A percentile compares a stretch with the other conserved stretches of the same genome.
These are phyloP conservation scores for Grosmannia huntii DNA, from an alignment of 2,329 filamentous ascomycete species.

Conservation along the genomic window DNA sequence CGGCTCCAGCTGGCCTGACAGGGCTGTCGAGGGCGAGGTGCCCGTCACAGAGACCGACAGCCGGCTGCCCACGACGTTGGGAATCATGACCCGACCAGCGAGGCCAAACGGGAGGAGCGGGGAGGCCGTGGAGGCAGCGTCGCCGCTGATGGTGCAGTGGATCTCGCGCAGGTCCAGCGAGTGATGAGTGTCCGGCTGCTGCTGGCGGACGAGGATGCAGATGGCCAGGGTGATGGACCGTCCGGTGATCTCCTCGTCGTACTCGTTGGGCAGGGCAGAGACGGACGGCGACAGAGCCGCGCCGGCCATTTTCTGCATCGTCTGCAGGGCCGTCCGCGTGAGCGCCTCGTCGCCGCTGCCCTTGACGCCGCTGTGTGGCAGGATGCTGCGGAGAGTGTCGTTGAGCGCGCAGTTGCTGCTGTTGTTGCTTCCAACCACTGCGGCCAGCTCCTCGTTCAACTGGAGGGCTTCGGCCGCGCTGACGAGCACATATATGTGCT, in stretches of 20 bases:
- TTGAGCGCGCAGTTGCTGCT: not conserved
- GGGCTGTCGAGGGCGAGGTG: not conserved
- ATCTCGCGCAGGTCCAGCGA: not conserved
- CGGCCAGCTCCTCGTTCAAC: not conserved
- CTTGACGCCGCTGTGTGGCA: not conserved
- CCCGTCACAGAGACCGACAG: not conserved
- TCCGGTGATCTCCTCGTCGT: not conserved
- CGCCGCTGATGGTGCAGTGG: not conserved
- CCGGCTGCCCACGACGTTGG: not conserved
- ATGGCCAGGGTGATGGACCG: not conserved
- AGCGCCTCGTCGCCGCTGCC: constrained; percentile 1
- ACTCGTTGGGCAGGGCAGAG: not conserved
- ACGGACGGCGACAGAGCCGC: not conserved
- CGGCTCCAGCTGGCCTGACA: no score
- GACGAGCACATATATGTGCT: not conserved
- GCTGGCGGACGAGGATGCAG: not conserved
- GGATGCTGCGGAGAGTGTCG: not conserved
- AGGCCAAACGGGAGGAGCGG: not conserved
- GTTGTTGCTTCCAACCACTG: not conserved
- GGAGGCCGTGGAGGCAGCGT: not conserved
- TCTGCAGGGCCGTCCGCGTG: not conserved
- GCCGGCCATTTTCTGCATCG: not conserved
- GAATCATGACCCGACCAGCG: not conserved
- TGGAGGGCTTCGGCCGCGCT: not conserved
- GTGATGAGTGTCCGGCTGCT: not conserved